Base-by-base conservation (phyloP, 345 rosid species). In the Psidium guajava region DNA sequence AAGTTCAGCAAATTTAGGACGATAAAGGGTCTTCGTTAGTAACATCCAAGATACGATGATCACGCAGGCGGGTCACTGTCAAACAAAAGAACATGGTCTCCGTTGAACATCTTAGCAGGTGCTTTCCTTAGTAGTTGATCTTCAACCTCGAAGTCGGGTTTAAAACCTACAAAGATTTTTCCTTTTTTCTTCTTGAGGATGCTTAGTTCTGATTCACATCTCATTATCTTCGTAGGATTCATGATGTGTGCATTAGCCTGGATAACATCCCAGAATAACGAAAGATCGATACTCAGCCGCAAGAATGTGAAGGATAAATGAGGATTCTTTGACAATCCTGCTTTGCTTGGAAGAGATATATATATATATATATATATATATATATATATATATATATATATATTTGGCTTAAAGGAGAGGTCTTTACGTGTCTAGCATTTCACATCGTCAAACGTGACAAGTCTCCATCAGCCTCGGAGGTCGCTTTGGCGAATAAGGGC, bases 1-100 rank as follows among this genome's bases (percentile, higher is more conserved):
- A 40, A 40, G 42, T 40, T 40, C 42, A 40, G 42, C 42, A 40
- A 40, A 50, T 50, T 50, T 50, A 32, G 16, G 75, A 32, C 24
- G 6, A 64, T 16, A 18, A 20, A 36, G 25, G 1, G 25, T 36
- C 80, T 36, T 18, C 0, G 47, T 69, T 64, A 8, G 42, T 69
- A n/a, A 69, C 77, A 18, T 32, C 77, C 47, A 4, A 82, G 21
- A 15, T 12, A 40, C 49, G 57, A 27, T 54, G 42, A 82, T 28
- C 36, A 5, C 82, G 83, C 89, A 91, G 91, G 82, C 52, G 28
- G 74, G 36, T 90, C 90, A 81, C 53, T 86, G 5, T 85, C 89
- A 49, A 51, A 55, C 21, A 85, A 36, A 57, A 84, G 73, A 77
- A 36, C 85, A 40, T 21, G 81, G 81, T 69, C 88, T 25, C 25